phyloP scores from a whole-genome alignment of 176 grass and related monocot genomes.

The Oryza longistaminata region DNA sequence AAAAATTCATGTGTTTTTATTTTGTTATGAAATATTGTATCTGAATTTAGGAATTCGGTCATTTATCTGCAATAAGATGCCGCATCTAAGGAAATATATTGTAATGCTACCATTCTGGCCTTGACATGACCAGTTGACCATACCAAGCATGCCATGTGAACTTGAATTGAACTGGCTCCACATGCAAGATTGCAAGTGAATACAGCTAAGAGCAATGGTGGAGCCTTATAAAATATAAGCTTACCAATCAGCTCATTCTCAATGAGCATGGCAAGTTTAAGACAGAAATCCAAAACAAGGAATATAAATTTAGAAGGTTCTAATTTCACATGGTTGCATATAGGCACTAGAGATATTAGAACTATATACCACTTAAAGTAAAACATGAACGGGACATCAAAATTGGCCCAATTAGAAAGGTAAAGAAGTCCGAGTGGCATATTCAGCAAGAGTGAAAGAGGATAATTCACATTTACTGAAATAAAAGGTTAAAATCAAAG shows the following conservation, averaged over 20 bases:
- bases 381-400: background rate
- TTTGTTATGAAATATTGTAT: background rate
- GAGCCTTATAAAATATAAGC: background rate
- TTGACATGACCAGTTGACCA: constrained; percentile 23
- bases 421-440: background rate
- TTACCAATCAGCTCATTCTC: constrained; percentile 23
- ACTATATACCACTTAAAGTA: background rate
- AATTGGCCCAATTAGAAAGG: constrained; percentile 12
- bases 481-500: background rate
- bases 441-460: constrained; percentile 1
- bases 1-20: background rate
- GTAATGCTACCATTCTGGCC: constrained; percentile 13
- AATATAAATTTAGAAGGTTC: constrained; percentile 17
- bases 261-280: background rate
- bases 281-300: background rate
- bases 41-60: background rate
- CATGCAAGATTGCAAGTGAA: constrained; percentile 24
- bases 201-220: constrained; percentile 34
- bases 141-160: constrained; percentile 42
- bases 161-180: constrained; percentile 31
- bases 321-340: background rate
- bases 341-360: background rate
- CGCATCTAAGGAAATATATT: background rate
- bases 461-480: background rate
- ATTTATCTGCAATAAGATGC: background rate